phyloP scores from a whole-genome alignment of 1,284 basidiomycete genomes.

The Rhodofomes roseus region DNA sequence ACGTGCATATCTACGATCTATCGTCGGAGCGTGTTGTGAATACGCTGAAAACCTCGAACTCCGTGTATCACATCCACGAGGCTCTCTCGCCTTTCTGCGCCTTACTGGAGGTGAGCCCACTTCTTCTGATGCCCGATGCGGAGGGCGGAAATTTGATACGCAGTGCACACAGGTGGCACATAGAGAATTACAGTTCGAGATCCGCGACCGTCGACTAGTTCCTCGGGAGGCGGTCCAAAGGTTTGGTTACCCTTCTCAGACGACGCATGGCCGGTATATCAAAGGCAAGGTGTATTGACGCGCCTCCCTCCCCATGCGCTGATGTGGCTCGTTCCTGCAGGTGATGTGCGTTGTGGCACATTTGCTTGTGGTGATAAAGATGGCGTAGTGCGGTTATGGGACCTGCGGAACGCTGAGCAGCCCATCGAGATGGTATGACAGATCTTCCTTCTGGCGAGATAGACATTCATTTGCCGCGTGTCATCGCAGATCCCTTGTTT shows the following conservation, averaged over 20 bases:
- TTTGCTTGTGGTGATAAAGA: slow-evolving; percentile 43
- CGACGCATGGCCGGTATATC: slow-evolving; percentile 39
- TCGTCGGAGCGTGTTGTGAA: slow-evolving; percentile 39
- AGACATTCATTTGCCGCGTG: neutral
- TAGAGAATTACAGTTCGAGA: slow-evolving; percentile 49
- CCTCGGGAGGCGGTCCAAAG: slow-evolving; percentile 33
- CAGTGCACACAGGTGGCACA: slow-evolving; percentile 37
- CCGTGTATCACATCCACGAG: slow-evolving; percentile 40
- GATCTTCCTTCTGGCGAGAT: neutral
- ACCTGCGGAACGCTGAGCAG: slow-evolving; percentile 36
- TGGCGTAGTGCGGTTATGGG: slow-evolving; percentile 45
- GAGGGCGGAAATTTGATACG: neutral
- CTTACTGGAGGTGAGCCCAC: slow-evolving; percentile 38
- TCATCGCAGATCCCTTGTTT: slow-evolving; percentile 31
- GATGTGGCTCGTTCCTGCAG: slow-evolving; percentile 14
- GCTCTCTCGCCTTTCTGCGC: slow-evolving; percentile 35
- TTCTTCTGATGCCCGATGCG: neutral
- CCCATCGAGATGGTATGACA: slow-evolving; percentile 10
- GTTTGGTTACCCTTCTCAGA: slow-evolving; percentile 39
- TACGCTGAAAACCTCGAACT: slow-evolving; percentile 40
- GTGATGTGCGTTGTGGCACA: slow-evolving; percentile 26
- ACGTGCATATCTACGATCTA: slow-evolving; percentile 43
- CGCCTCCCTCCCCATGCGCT: neutral
- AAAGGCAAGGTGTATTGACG: slow-evolving; percentile 32
- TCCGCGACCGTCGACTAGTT: slow-evolving; percentile 41